A percentile compares a stretch with the other conserved stretches of the same genome.
Conservation (phyloP, 352 stramenopile species). For the Phytopythium kandeliae region DNA sequence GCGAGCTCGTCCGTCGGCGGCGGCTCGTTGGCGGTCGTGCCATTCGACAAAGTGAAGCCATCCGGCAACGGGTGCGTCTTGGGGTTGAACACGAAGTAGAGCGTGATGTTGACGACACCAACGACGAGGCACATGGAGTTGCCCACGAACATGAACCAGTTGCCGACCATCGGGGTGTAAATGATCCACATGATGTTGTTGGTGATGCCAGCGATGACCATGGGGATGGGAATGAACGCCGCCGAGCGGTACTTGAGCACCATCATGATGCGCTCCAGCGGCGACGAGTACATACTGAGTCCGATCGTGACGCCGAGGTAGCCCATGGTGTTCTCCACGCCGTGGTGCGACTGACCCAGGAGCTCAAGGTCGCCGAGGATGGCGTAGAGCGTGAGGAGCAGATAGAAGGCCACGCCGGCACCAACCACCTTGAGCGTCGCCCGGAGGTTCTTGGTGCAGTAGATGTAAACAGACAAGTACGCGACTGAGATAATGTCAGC, state of each 20-base stretch:
- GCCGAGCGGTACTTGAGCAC: conserved; percentile 29
- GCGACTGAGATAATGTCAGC: conserved; percentile 16
- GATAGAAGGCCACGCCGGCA: conserved; percentile 3
- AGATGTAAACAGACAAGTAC: conserved; percentile 21
- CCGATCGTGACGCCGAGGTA: conserved; percentile 20
- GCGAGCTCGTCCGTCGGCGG: neutral
- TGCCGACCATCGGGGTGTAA: conserved; percentile 24
- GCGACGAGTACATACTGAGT: conserved; percentile 27
- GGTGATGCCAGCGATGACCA: conserved; percentile 18
- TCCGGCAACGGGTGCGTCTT: conserved; percentile 23
- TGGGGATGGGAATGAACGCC: conserved; percentile 28
- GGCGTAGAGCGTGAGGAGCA: conserved; percentile 22
- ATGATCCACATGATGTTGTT: conserved; percentile 34
- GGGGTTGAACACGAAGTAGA: conserved; percentile 26
- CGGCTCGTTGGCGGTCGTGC: neutral
- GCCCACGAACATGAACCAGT: conserved; percentile 27
- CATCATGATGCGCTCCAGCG: conserved; percentile 25
- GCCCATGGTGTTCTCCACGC: conserved; percentile 19
- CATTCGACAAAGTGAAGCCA: conserved; percentile 11
- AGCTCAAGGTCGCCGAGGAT: conserved; percentile 14
- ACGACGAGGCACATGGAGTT: conserved; percentile 22
- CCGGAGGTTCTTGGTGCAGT: conserved; percentile 21
- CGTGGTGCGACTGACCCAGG: conserved; percentile 26
- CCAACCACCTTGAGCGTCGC: conserved; percentile 14
- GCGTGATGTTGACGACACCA: conserved; percentile 13